These are phyloP conservation scores for Pythium myriotylum DNA, from an alignment of 352 stramenopile genomes.

Conservation along the genomic window DNA sequence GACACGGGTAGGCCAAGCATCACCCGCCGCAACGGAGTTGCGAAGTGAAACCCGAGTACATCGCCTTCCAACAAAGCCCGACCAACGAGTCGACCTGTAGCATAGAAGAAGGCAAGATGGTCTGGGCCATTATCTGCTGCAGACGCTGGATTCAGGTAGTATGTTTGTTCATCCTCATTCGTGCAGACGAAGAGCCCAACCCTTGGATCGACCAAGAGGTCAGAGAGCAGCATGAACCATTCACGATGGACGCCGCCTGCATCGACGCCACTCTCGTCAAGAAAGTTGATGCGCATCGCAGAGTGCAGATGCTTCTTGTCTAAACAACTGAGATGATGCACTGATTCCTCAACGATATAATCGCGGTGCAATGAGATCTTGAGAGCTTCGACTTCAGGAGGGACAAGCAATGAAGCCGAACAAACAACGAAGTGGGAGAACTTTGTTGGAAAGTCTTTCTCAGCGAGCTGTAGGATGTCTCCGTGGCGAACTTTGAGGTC, in stretches of 20 bases:
- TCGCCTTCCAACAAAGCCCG: slow-evolving; percentile 88
- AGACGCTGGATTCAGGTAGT: slow-evolving; percentile 70
- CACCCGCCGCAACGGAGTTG: slow-evolving; percentile 95
- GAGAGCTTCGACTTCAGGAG: slow-evolving; percentile 43
- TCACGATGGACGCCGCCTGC: slow-evolving; percentile 59
- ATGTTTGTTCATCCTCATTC: slow-evolving; percentile 58
- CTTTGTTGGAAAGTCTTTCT: slow-evolving; percentile 52
- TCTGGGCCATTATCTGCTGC: slow-evolving; percentile 62
- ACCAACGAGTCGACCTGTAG: slow-evolving; percentile 57
- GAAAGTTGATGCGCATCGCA: slow-evolving; percentile 52
- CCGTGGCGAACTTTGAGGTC: slow-evolving; percentile 14
- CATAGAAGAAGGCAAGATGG: slow-evolving; percentile 72
- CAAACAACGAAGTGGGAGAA: slow-evolving; percentile 52
- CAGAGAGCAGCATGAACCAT: slow-evolving; percentile 85
- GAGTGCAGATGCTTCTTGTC: slow-evolving; percentile 37
- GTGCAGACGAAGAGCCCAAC: slow-evolving; percentile 61
- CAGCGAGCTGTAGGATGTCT: slow-evolving; percentile 34
- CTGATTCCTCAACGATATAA: slow-evolving; percentile 49
- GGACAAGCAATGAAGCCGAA: slow-evolving; percentile 42
- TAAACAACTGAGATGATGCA: slow-evolving; percentile 54
- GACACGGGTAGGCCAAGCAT: slow-evolving; percentile 94
- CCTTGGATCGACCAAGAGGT: slow-evolving; percentile 49
- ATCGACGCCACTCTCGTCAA: slow-evolving; percentile 57
- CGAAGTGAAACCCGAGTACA: slow-evolving; percentile 94
- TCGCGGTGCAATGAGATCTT: slow-evolving; percentile 47